A percentile compares a stretch with the other conserved stretches of the same genome.
phyloP scores from a whole-genome alignment of 2,329 filamentous ascomycete genomes.

The Hypoxylon sp. region DNA sequence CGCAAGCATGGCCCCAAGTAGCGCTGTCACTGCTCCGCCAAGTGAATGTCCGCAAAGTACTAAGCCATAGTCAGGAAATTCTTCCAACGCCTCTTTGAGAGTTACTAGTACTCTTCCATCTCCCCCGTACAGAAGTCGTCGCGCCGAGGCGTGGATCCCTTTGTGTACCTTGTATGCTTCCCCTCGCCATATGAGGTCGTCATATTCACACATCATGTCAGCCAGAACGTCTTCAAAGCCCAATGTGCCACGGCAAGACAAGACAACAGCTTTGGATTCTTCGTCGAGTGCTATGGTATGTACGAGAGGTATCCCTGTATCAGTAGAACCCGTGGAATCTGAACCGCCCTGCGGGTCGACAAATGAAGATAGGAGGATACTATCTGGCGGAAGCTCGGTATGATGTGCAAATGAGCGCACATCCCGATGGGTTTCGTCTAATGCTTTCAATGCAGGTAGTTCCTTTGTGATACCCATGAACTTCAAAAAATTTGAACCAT shows the following conservation, averaged over 20 bases:
- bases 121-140: conserved; percentile 75
- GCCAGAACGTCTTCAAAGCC: conserved; percentile 82
- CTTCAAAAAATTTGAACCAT: conserved; percentile 74
- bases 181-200: conserved; percentile 74
- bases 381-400: conserved; percentile 70
- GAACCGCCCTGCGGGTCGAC: conserved; percentile 78
- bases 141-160: conserved; percentile 79
- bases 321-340: conserved; percentile 74
- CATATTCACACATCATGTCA: conserved; percentile 82
- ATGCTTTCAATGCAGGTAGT: conserved; percentile 59
- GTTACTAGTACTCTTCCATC: conserved; percentile 77
- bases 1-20: conserved; percentile 79
- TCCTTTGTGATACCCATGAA: conserved; percentile 73
- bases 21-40: conserved; percentile 77
- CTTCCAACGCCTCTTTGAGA: conserved; percentile 74
- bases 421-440: conserved; percentile 70
- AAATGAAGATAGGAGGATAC: conserved; percentile 77
- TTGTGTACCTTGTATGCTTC: conserved; percentile 79
- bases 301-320: conserved; percentile 77
- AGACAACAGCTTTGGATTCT: conserved; percentile 77
- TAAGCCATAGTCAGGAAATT: conserved; percentile 78
- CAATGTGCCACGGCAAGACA: conserved; percentile 80
- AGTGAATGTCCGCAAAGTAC: conserved; percentile 79
- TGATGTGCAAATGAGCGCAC: conserved; percentile 75
- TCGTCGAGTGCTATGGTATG: conserved; percentile 82